Conservation (phyloP, 2,329 filamentous ascomycete genomes). For the Curvularia verruculosa region DNA sequence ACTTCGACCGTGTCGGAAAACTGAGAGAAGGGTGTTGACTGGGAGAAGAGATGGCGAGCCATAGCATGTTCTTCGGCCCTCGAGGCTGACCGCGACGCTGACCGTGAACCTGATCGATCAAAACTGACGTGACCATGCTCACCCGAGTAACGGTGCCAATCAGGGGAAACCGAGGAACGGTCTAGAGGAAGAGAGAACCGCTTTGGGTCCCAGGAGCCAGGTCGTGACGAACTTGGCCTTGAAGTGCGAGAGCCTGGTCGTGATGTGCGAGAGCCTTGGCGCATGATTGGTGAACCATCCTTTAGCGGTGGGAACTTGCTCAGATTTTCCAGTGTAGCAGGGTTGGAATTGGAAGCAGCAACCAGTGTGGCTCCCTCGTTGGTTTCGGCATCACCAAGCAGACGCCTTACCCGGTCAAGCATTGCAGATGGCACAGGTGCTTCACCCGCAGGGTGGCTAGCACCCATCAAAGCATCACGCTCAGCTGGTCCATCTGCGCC, state of each 20-base stretch:
- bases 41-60: slow-evolving; percentile 55
- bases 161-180: slow-evolving; percentile 37
- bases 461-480: slow-evolving; percentile 23
- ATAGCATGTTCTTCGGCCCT: slow-evolving; percentile 49
- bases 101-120: slow-evolving; percentile 30
- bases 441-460: slow-evolving; percentile 23
- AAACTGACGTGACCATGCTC: slow-evolving; percentile 46
- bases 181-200: slow-evolving; percentile 39
- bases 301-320: slow-evolving; percentile 21
- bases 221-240: slow-evolving; percentile 33
- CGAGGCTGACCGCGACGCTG: slow-evolving; percentile 47
- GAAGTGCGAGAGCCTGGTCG: slow-evolving; percentile 31
- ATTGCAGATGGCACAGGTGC: slow-evolving; percentile 31
- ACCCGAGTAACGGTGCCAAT: slow-evolving; percentile 40
- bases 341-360: slow-evolving; percentile 12
- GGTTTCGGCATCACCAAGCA: slow-evolving; percentile 31
- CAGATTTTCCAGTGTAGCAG: slow-evolving; percentile 21
- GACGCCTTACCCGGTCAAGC: slow-evolving; percentile 33
- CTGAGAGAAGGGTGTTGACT: slow-evolving; percentile 58
- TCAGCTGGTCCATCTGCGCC: slow-evolving; percentile 6
- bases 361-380: slow-evolving; percentile 16
- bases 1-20: slow-evolving; percentile 62
- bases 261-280: slow-evolving; percentile 34
- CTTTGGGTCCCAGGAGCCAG: slow-evolving; percentile 38
- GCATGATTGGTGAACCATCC: slow-evolving; percentile 28